Evolutionary conservation across 345 rosid species (phyloP).

Genomic region (Orychophragmus violaceus): DNA sequence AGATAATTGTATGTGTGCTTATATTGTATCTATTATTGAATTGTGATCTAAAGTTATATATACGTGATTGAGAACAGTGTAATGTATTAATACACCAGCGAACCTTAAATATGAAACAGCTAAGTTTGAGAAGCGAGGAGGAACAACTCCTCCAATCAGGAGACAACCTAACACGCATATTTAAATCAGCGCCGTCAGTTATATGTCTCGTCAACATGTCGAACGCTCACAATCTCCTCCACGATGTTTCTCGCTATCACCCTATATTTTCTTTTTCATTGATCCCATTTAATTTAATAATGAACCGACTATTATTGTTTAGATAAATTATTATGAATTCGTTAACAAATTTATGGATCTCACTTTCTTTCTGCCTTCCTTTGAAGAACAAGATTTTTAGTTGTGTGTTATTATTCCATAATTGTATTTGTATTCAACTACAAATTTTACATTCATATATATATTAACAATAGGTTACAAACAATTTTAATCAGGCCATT

Average conservation of each 20-base stretch:
- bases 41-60: background rate
- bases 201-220: background rate
- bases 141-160: background rate
- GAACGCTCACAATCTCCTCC: background rate
- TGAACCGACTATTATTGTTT: conserved; percentile 1
- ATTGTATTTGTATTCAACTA: background rate
- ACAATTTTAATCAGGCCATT: background rate
- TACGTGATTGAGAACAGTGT: background rate
- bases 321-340: background rate
- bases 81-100: conserved; percentile 4
- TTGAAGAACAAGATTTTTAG: background rate
- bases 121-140: background rate
- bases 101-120: conserved; percentile 19
- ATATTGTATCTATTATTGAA: background rate
- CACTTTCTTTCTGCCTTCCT: background rate
- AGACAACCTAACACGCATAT: background rate
- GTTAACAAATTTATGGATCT: background rate
- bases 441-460: background rate
- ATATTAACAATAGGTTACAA: background rate
- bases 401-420: background rate
- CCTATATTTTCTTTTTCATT: background rate
- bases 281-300: background rate
- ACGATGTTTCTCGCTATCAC: background rate
- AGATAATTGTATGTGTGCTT: background rate
- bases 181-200: background rate